Evolutionary conservation across 1,284 basidiomycete genomes (phyloP), one percentile per base, ranked within the genome.

Genomic region (Rhodotorula sp.): DNA sequence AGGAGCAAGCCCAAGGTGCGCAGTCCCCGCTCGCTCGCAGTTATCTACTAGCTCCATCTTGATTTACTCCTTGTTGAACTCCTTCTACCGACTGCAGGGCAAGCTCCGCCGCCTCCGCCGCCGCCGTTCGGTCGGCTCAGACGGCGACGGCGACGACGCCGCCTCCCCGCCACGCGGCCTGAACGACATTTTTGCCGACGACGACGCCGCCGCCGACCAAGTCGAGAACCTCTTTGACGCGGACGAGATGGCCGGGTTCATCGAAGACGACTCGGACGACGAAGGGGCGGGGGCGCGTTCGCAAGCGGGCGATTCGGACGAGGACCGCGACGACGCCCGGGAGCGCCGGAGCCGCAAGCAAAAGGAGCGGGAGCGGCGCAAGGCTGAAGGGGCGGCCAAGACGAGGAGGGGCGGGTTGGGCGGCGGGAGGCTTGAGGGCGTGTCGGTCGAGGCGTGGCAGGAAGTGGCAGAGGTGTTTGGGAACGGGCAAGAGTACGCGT

Each of bases 401-500:
- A 82, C 77, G 85, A 90, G 57, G 90, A 92, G 77, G 66, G 86
- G 88, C 31, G 95, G 94, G 54, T 92, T 97, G 70, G 93, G 94
- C 78, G 47, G 19, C 28, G 76, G 79, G 15, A 61, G 70, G 38
- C 64, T 76, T 60, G 73, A 79, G 66, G 78, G 78, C 23, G 66
- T 77, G 54, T 68, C 69, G 58, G 61, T 67, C 73, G 97, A 95
- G 79, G 91, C 94, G 48, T 97, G 94, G 93, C 90, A 93, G 70
- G 97, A 98, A 82, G 91, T 99, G 61, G 90, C 91, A 74, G 95
- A 95, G 74, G 93, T 99, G 16, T 99, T 99, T 79, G 97, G 97
- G 50, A 92, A 97, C 77, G 97, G 97, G 26, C 89, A 91, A 78
- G 95, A 99, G 76, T 99, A 95, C 79, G 93, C 93, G 77, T 97